These are phyloP conservation scores for Phytophthora lateralis DNA, from an alignment of 352 stramenopile genomes.

Conservation along the genomic window DNA sequence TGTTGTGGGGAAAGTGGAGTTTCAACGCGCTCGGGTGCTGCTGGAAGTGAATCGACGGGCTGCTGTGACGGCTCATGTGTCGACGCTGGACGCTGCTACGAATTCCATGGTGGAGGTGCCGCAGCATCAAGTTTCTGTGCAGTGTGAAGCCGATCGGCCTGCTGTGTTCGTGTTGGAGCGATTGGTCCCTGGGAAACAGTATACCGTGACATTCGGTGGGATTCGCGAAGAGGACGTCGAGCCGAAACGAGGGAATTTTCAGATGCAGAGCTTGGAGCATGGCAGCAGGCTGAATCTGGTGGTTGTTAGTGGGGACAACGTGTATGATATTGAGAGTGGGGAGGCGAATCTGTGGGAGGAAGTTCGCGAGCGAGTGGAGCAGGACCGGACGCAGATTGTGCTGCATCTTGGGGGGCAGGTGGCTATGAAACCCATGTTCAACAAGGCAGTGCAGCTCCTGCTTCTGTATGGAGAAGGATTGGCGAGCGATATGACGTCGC, in stretches of 20 bases:
- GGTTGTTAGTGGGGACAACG: slow-evolving; percentile 58
- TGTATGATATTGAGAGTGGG: slow-evolving; percentile 48
- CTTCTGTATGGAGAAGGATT: slow-evolving; percentile 50
- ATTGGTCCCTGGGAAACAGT: slow-evolving; percentile 59
- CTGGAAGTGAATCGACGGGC: slow-evolving; percentile 58
- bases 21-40: slow-evolving; percentile 54
- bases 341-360: slow-evolving; percentile 58
- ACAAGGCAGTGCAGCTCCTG: slow-evolving; percentile 66
- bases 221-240: slow-evolving; percentile 46
- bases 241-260: slow-evolving; percentile 43
- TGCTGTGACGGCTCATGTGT: slow-evolving; percentile 56
- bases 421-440: slow-evolving; percentile 67
- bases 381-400: slow-evolving; percentile 41
- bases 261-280: slow-evolving; percentile 49
- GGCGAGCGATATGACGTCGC: slow-evolving; percentile 5
- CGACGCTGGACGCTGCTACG: slow-evolving; percentile 43
- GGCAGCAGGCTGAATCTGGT: slow-evolving; percentile 31
- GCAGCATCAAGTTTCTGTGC: slow-evolving; percentile 31
- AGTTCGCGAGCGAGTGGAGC: slow-evolving; percentile 43
- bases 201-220: slow-evolving; percentile 65
- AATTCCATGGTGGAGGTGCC: slow-evolving; percentile 48
- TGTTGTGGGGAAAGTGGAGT: slow-evolving; percentile 70
- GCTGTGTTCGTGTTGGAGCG: slow-evolving; percentile 45
- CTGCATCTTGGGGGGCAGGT: slow-evolving; percentile 80
- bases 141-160: slow-evolving; percentile 38